Percentiles rank a stretch among this genome's conserved stretches.
Evolutionary conservation across 345 rosid genomes (phyloP).

Genomic region (Melaleuca alternifolia): DNA sequence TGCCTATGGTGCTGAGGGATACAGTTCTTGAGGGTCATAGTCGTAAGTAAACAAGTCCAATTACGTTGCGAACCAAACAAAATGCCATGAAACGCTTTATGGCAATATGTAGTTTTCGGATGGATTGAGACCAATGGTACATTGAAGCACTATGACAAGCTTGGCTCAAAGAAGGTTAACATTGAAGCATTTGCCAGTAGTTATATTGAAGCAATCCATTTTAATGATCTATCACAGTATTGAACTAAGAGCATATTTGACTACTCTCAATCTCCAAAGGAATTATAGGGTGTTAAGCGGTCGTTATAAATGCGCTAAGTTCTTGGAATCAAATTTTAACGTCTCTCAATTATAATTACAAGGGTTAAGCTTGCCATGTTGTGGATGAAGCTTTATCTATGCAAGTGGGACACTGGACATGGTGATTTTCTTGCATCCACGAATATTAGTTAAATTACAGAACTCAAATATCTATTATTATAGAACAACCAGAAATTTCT

Average conservation of each 20-base stretch:
- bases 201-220: not conserved
- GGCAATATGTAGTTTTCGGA: not conserved
- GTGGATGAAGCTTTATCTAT: not conserved
- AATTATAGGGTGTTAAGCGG: not conserved
- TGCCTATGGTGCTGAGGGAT: not conserved
- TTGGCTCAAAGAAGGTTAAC: not conserved
- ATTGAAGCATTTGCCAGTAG: not conserved
- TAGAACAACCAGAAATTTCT: not conserved
- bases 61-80: not conserved
- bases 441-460: not conserved
- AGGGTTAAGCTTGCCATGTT: not conserved
- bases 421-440: not conserved
- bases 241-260: not conserved
- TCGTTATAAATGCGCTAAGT: not conserved
- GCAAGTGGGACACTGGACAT: not conserved
- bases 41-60: not conserved
- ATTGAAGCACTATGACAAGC: not conserved
- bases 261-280: not conserved
- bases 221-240: not conserved
- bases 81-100: not conserved
- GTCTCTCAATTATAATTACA: fast-evolving
- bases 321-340: not conserved
- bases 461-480: not conserved
- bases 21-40: not conserved
- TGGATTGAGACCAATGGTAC: not conserved